Evolutionary conservation across 2,329 filamentous ascomycete genomes (phyloP), one percentile per base, ranked within the genome.

Genomic region (Monilinia vaccinii-corymbosi): DNA sequence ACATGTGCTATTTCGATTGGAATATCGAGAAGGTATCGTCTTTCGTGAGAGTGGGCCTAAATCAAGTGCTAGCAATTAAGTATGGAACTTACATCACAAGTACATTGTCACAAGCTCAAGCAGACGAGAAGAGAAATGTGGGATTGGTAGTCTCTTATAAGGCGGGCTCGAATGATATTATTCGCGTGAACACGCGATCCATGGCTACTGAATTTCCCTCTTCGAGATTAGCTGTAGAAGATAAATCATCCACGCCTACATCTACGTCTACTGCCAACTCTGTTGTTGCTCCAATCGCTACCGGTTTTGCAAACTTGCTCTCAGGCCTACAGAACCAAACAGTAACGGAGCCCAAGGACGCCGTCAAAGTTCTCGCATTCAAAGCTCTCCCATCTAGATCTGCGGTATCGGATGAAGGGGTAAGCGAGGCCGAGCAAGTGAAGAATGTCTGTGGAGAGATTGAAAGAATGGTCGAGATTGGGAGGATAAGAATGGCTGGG

Each of bases 1-100:
- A 97, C 71, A 85, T 90, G 63, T 97, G 92, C 72, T 85, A 89
- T 16, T 92, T 97, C 67, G 91, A 97, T 73, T 97, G 93, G 91
- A 88, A 89, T 64, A 86, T 91, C 9, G 94, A 97, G 75, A 97
- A 97, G 71, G 89, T 99, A 1, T 87, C 88, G 14, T 91, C 88
- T 0, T 97, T 97, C 72, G 92, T 97, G 74, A 81, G 92, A 9
- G 85, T 97, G 16, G 85, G 88, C 61, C 79, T 97, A 9, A 79
- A 82, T 23, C 88, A 90, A 60, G 77, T 99, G 40, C 80, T 81
- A 1, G 79, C 81, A 28, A 83, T 99, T 67, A 86, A 85, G 69
- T 83, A 86, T 62, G 94, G 94, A 23, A 87, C 90, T 0, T 99
- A 97, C 70, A 88, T 99, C 69, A 96, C 91, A 0, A 93, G 88